Evolutionary conservation across 257 asterid genomes (phyloP).

Genomic region (Solanum arcanum): DNA sequence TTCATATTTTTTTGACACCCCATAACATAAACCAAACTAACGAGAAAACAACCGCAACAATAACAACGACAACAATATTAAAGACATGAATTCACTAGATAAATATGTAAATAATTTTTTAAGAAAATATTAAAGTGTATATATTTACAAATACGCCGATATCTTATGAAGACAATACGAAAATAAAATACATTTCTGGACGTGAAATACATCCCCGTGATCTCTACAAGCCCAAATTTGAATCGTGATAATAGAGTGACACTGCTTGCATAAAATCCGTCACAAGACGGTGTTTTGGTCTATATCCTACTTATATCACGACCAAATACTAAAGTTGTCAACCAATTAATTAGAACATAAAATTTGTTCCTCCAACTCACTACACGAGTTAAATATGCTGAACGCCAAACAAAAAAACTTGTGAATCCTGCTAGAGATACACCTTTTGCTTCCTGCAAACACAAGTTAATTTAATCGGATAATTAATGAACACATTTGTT

Average conservation of each 20-base stretch:
- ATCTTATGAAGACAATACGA: background rate
- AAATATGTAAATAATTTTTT: no score
- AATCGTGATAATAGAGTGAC: background rate
- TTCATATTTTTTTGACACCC: no score
- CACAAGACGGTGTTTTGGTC: background rate
- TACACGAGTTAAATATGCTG: conserved; percentile 89
- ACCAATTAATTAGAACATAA: conserved; percentile 75
- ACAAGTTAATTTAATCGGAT: background rate
- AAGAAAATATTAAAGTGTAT: background rate
- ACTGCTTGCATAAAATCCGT: background rate
- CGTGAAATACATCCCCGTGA: background rate
- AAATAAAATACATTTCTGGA: background rate
- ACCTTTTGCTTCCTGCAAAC: conserved; percentile 67
- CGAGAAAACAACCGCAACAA: no score
- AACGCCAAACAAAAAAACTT: conserved; percentile 94
- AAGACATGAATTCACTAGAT: no score
- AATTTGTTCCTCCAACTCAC: conserved; percentile 94
- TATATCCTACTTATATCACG: conserved; percentile 82
- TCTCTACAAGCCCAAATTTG: background rate
- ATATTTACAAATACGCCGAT: background rate
- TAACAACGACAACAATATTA: no score
- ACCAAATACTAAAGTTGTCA: conserved; percentile 78
- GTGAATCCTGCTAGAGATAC: conserved; percentile 65
- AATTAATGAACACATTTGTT: background rate
- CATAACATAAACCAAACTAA: no score